These are phyloP conservation scores for Coniochaeta hoffmannii DNA, from an alignment of 2,329 filamentous ascomycete species.

Conservation along the genomic window DNA sequence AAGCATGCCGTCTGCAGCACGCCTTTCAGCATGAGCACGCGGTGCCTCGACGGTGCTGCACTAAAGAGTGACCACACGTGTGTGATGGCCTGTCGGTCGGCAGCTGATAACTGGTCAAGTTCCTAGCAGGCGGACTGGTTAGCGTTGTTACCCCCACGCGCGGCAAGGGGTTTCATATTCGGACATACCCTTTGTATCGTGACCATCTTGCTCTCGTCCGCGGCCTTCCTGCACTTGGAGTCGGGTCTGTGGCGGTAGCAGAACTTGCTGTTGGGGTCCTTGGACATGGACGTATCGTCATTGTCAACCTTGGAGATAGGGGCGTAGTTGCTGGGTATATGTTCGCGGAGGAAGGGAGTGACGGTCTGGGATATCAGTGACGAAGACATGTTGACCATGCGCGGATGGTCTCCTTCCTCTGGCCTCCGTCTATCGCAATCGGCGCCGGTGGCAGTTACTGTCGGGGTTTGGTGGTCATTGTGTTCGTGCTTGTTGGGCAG, in stretches of 20 bases:
- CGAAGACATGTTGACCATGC: constrained; percentile 49
- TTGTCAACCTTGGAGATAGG: constrained; percentile 57
- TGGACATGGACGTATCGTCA: constrained; percentile 32
- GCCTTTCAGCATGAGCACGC: constrained; percentile 92
- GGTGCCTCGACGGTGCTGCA: constrained; percentile 85
- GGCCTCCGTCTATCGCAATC: constrained; percentile 43
- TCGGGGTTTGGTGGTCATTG: neutral
- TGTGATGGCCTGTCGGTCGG: constrained; percentile 90
- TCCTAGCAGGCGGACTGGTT: constrained; percentile 43
- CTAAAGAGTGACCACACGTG: constrained; percentile 98
- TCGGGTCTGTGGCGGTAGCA: constrained; percentile 95
- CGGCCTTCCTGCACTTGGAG: constrained; percentile 84
- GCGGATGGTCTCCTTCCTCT: constrained; percentile 39
- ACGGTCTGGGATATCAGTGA: constrained; percentile 71
- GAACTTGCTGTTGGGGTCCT: constrained; percentile 73
- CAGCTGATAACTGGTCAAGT: constrained; percentile 71
- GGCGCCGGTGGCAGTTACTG: neutral
- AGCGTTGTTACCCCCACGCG: constrained; percentile 15
- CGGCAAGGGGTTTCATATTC: neutral
- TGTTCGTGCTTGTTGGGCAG: neutral
- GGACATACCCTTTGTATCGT: constrained; percentile 73
- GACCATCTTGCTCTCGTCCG: constrained; percentile 94
- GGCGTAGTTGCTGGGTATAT: constrained; percentile 85
- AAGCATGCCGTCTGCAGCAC: constrained; percentile 97
- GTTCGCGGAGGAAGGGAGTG: constrained; percentile 80